Conservation (phyloP, 345 rosid genomes). For the Arabis hirsuta region DNA sequence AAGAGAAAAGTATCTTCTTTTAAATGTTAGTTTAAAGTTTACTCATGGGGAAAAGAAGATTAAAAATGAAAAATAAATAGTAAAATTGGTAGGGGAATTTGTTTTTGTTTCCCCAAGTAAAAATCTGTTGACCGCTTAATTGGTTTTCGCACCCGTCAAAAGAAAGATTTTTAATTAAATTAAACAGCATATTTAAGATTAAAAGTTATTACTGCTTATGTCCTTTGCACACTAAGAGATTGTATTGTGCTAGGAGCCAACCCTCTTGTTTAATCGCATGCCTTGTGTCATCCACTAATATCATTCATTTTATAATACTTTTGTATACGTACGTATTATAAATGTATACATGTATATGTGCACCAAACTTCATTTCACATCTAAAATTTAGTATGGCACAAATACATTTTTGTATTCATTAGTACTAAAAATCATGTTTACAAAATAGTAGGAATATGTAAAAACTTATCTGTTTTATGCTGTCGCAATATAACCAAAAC, state of each 20-base stretch:
- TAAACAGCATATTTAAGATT: slow-evolving; percentile 24
- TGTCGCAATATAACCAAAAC: slow-evolving; percentile 8
- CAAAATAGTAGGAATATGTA: too few species aligned
- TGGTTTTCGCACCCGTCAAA: slow-evolving; percentile 76
- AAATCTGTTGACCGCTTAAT: slow-evolving; percentile 73
- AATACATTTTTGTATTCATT: slow-evolving; percentile 1
- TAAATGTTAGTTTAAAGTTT: slow-evolving; percentile 25
- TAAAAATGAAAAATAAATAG: background rate
- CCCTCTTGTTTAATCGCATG: slow-evolving; percentile 41
- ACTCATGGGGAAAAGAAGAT: background rate
- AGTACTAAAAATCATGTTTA: background rate
- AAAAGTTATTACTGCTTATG: slow-evolving; percentile 32
- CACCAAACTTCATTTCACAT: slow-evolving; percentile 31
- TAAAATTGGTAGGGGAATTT: slow-evolving; percentile 45
- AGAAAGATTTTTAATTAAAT: slow-evolving; percentile 34
- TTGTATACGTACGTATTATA: slow-evolving; percentile 1
- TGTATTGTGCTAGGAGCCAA: slow-evolving; percentile 50
- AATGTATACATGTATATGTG: background rate
- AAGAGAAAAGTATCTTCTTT: slow-evolving; percentile 16
- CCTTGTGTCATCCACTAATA: slow-evolving; percentile 49
- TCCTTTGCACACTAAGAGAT: slow-evolving; percentile 45
- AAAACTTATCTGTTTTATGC: background rate
- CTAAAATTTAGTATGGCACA: slow-evolving; percentile 10
- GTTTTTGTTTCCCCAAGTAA: slow-evolving; percentile 76
- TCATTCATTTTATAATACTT: slow-evolving; percentile 16